phyloP scores from a whole-genome alignment of 192 early-diverging fungal genomes.

The Gonapodya sp. region DNA sequence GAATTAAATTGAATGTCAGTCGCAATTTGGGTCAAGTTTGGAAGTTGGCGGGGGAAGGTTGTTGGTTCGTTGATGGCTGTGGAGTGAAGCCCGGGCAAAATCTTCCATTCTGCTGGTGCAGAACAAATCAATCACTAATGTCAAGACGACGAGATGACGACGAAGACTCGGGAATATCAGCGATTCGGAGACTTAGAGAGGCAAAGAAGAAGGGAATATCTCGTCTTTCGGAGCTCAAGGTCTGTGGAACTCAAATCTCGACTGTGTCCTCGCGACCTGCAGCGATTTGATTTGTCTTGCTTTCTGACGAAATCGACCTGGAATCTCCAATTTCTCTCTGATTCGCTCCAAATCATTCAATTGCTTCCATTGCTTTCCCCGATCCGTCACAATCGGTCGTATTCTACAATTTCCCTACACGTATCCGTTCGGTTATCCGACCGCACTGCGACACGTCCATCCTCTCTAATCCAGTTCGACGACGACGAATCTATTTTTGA shows the following conservation, averaged over 20 bases:
- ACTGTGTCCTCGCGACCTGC: background rate
- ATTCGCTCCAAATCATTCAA: too few relatives aligned
- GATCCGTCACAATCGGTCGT: background rate
- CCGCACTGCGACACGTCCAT: too few relatives aligned
- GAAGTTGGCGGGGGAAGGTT: too few relatives aligned
- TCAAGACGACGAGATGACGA: background rate
- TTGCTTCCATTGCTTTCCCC: background rate
- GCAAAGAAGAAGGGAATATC: constrained; percentile 1
- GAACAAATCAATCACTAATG: too few relatives aligned
- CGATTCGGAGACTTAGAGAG: background rate
- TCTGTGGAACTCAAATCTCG: background rate
- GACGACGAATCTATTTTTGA: constrained; percentile 34
- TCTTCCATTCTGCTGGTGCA: too few relatives aligned
- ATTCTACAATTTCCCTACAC: background rate
- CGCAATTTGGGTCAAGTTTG: too few relatives aligned
- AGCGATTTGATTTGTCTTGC: background rate
- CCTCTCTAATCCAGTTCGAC: background rate
- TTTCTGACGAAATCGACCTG: too few relatives aligned
- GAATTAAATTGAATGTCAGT: too few relatives aligned
- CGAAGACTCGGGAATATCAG: background rate
- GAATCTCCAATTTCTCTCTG: too few relatives aligned
- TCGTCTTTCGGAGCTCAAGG: background rate
- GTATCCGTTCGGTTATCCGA: too few relatives aligned
- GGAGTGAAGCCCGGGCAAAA: too few relatives aligned
- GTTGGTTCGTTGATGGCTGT: too few relatives aligned